Conservation (phyloP, 2,329 filamentous ascomycete species). For the Myriosclerotinia duriaeana region DNA sequence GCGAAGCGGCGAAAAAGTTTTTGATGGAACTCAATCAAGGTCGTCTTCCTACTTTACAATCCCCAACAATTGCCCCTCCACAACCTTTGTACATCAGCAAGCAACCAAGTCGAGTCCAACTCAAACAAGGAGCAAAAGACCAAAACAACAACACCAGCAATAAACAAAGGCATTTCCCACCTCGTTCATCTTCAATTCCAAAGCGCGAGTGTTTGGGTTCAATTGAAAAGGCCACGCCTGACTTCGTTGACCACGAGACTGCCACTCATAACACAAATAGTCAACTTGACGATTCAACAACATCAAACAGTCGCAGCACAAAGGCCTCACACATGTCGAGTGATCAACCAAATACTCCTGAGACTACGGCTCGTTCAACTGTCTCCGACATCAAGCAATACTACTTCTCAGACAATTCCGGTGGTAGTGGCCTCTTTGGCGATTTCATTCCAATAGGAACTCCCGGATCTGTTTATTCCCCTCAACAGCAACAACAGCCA, state of each 20-base stretch:
- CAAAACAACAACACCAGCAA: slow-evolving; percentile 20
- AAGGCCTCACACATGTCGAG: not conserved
- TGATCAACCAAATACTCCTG: slow-evolving; percentile 1
- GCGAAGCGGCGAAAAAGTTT: slow-evolving; percentile 7
- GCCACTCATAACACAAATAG: not conserved
- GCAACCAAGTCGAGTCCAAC: slow-evolving; percentile 26
- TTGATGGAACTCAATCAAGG: slow-evolving; percentile 24
- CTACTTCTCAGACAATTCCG: slow-evolving; percentile 15
- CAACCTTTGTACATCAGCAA: slow-evolving; percentile 32
- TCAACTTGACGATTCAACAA: not conserved
- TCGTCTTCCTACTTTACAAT: slow-evolving; percentile 16
- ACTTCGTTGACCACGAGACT: not conserved
- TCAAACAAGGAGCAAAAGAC: slow-evolving; percentile 20
- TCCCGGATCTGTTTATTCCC: slow-evolving; percentile 16
- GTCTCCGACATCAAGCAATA: slow-evolving; percentile 18
- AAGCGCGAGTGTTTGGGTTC: slow-evolving; percentile 1
- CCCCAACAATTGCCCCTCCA: slow-evolving; percentile 20
- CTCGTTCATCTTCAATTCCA: slow-evolving; percentile 18
- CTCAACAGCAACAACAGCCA: not conserved
- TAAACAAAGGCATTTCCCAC: slow-evolving; percentile 16
- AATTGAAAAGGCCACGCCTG: not conserved
- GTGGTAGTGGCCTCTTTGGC: slow-evolving; percentile 11
- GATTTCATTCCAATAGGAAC: slow-evolving; percentile 21
- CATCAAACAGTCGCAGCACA: slow-evolving; percentile 6
- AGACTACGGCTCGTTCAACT: slow-evolving; percentile 5